Evolutionary conservation across 2,329 filamentous ascomycete species (phyloP).

Genomic region (Claviceps fusiformis): DNA sequence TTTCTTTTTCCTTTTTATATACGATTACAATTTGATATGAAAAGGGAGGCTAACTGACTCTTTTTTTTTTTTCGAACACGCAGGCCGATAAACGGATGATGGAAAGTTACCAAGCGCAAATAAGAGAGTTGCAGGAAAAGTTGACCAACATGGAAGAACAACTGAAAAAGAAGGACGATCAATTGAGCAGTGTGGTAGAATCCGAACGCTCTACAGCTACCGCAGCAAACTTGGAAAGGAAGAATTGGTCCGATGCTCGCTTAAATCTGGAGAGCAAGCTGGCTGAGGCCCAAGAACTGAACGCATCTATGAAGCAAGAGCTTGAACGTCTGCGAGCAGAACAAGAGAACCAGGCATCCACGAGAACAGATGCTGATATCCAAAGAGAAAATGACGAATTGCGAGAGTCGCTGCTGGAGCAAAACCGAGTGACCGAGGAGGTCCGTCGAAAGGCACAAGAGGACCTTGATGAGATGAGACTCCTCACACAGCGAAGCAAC

Average conservation of each 20-base stretch:
- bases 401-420: slow-evolving; percentile 51
- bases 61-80: slow-evolving; percentile 4
- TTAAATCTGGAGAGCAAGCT: slow-evolving; percentile 59
- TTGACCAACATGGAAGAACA: slow-evolving; percentile 56
- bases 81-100: slow-evolving; percentile 60
- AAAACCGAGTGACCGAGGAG: slow-evolving; percentile 73
- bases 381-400: slow-evolving; percentile 57
- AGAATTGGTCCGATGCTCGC: slow-evolving; percentile 56
- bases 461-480: slow-evolving; percentile 80
- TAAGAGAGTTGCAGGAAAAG: slow-evolving; percentile 61
- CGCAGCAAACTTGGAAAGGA: slow-evolving; percentile 47
- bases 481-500: slow-evolving; percentile 67
- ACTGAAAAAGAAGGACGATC: slow-evolving; percentile 58
- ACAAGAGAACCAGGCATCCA: slow-evolving; percentile 10
- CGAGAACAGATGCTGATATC: slow-evolving; percentile 37
- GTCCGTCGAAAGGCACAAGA: slow-evolving; percentile 72
- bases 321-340: slow-evolving; percentile 59
- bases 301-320: slow-evolving; percentile 65
- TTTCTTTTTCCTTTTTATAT: too few relatives aligned
- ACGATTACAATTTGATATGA: too few relatives aligned
- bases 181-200: slow-evolving; percentile 47
- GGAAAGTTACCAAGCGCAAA: slow-evolving; percentile 66
- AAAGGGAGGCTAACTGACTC: background rate
- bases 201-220: slow-evolving; percentile 40
- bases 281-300: slow-evolving; percentile 60